Conservation (phyloP, 768 basidiomycete species). For the Leccinellum albellum region DNA sequence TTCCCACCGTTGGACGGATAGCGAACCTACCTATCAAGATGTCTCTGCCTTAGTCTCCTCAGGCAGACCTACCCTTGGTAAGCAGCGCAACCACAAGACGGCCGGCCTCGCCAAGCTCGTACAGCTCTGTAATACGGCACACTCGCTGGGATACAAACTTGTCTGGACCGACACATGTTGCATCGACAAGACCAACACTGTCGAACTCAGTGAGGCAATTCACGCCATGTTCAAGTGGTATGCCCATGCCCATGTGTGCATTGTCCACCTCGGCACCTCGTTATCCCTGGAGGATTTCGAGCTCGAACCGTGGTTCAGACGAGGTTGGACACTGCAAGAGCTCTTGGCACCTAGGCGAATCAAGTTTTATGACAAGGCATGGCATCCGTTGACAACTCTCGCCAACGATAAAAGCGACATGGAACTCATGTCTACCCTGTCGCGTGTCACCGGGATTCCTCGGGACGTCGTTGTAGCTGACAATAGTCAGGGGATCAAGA, state of each 20-base stretch:
- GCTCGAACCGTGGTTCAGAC: slow-evolving; percentile 25
- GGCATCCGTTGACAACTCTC: slow-evolving; percentile 15
- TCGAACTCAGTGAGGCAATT: slow-evolving; percentile 30
- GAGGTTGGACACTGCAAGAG: slow-evolving; percentile 25
- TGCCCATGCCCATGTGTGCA: slow-evolving; percentile 25
- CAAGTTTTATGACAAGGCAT: slow-evolving; percentile 24
- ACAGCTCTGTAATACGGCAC: slow-evolving; percentile 21
- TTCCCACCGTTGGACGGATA: slow-evolving; percentile 23
- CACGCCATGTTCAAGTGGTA: slow-evolving; percentile 34
- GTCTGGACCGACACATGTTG: slow-evolving; percentile 33
- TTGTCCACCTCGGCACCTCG: slow-evolving; percentile 22
- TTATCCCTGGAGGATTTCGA: slow-evolving; percentile 11
- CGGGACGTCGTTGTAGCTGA: slow-evolving; percentile 10
- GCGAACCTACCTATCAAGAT: slow-evolving; percentile 24
- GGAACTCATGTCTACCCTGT: slow-evolving; percentile 7
- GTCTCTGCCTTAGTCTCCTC: neutral
- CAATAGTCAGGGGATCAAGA: slow-evolving; percentile 16
- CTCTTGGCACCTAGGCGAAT: slow-evolving; percentile 24
- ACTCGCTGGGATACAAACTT: slow-evolving; percentile 13
- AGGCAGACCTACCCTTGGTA: neutral
- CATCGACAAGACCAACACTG: slow-evolving; percentile 22
- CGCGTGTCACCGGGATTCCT: slow-evolving; percentile 18
- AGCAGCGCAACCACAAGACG: neutral
- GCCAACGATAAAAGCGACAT: slow-evolving; percentile 16
- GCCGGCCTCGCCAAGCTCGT: slow-evolving; percentile 16